Evolutionary conservation across 2,329 filamentous ascomycete genomes (phyloP).

Genomic region (Cyclaneusma minus): DNA sequence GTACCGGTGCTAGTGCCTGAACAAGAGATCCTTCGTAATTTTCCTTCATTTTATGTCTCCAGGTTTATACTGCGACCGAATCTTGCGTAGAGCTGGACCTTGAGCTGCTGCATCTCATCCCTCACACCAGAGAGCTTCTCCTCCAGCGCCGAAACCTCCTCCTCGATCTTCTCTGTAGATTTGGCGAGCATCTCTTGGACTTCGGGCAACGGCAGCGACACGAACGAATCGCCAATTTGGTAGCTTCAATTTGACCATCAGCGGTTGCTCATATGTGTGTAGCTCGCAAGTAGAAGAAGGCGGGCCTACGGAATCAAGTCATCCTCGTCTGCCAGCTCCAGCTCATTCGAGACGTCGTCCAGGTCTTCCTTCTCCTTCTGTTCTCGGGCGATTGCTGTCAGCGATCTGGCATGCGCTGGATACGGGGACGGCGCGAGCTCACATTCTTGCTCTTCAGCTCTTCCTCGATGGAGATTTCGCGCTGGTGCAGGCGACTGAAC

Average conservation of each 20-base stretch:
- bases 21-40: no score
- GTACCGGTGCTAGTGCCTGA: no score
- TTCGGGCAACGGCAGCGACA: constrained; percentile 68
- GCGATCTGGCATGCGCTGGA: background rate
- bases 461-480: constrained; percentile 64
- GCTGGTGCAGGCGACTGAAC: constrained; percentile 87
- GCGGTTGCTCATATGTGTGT: background rate
- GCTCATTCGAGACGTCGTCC: constrained; percentile 77
- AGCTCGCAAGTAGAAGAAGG: background rate
- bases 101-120: constrained; percentile 80
- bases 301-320: constrained; percentile 68
- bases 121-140: constrained; percentile 58
- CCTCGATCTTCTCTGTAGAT: constrained; percentile 58
- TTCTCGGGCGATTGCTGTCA: no score
- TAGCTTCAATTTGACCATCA: constrained; percentile 56
- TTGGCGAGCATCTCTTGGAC: constrained; percentile 71
- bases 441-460: constrained; percentile 69
- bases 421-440: constrained; percentile 16
- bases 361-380: constrained; percentile 98
- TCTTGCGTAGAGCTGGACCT: constrained; percentile 82
- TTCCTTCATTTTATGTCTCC: constrained; percentile 48
- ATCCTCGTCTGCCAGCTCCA: constrained; percentile 92
- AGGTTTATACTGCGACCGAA: constrained; percentile 97
- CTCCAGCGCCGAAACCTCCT: constrained; percentile 61
- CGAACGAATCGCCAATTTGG: constrained; percentile 92